A percentile compares a stretch with the other conserved stretches of the same genome.
These are phyloP conservation scores for Canna indica DNA, from an alignment of 176 grass and related monocot genomes.

Conservation along the genomic window DNA sequence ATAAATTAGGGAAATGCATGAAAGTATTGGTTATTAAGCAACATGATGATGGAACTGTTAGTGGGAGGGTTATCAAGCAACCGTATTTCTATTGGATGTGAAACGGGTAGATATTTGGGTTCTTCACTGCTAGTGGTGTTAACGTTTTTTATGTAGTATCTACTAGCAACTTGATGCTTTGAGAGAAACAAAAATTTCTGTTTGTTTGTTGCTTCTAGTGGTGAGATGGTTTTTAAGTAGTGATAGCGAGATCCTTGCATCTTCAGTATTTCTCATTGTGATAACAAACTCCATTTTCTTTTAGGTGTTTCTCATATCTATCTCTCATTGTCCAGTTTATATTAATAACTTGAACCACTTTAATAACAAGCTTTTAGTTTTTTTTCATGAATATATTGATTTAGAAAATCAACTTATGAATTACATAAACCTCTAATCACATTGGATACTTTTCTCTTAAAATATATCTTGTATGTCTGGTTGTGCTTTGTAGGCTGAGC, in stretches of 20 bases:
- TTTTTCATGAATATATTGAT: background rate
- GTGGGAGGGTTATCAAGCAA: background rate
- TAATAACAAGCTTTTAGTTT: background rate
- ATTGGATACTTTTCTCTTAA: background rate
- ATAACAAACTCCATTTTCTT: background rate
- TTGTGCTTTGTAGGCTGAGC: constrained; percentile 41
- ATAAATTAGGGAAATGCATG: background rate
- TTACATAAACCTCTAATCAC: background rate
- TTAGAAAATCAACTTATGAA: background rate
- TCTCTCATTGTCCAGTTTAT: too few relatives aligned
- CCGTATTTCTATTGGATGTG: too few relatives aligned
- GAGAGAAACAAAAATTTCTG: background rate
- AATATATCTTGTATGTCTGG: background rate
- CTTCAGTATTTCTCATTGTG: background rate
- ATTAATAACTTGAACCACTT: background rate
- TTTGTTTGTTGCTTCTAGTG: too few relatives aligned
- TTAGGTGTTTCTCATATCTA: too few relatives aligned
- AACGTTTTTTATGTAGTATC: background rate
- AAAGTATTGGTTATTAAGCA: background rate
- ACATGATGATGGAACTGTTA: background rate
- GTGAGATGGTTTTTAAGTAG: too few relatives aligned
- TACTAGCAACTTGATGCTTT: background rate
- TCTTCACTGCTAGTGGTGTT: background rate
- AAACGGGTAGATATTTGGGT: background rate
- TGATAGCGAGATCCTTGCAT: background rate